Percentiles rank a stretch among this genome's conserved stretches.
Conservation (phyloP, 1,284 basidiomycete genomes). For the Austroboletus olivaceoglutinosus region DNA sequence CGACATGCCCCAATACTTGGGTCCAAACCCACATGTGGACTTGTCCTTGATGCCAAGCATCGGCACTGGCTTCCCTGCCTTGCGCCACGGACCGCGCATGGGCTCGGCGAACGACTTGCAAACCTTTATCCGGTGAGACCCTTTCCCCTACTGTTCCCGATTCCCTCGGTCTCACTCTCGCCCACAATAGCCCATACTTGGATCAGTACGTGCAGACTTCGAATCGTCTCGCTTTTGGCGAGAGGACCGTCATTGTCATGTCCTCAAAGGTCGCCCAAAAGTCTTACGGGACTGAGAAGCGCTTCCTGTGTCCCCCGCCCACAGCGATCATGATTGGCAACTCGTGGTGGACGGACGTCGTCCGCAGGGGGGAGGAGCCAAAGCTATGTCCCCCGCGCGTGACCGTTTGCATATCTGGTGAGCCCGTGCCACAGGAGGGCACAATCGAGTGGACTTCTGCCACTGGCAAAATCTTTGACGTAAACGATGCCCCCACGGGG, state of each 20-base stretch:
- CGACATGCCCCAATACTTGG: conserved; percentile 56
- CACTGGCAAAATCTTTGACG: conserved; percentile 79
- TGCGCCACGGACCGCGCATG: conserved; percentile 60
- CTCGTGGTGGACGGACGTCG: conserved; percentile 87
- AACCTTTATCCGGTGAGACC: conserved; percentile 70
- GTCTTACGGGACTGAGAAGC: conserved; percentile 94
- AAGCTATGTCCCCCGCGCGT: conserved; percentile 79
- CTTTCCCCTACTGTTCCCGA: conserved; percentile 12
- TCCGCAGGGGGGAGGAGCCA: conserved; percentile 69
- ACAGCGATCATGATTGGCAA: conserved; percentile 93
- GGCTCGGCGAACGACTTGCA: conserved; percentile 68
- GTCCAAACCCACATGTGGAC: conserved; percentile 50
- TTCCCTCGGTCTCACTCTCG: conserved; percentile 14
- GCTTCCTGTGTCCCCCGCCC: conserved; percentile 96
- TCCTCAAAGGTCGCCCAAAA: conserved; percentile 97
- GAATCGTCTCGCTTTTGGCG: conserved; percentile 88
- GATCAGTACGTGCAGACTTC: conserved; percentile 82
- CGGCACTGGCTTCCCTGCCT: conserved; percentile 59
- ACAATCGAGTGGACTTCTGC: conserved; percentile 83
- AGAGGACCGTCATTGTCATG: conserved; percentile 93
- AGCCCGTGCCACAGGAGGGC: conserved; percentile 78
- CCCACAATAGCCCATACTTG: conserved; percentile 62
- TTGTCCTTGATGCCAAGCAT: conserved; percentile 58
- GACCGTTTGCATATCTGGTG: conserved; percentile 89
- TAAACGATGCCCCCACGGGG: conserved; percentile 73